Percentiles rank a stretch among this genome's conserved stretches.
These are phyloP conservation scores for Wickerhamomyces queroliae DNA, from an alignment of 805 yeast genomes.

Conservation along the genomic window DNA sequence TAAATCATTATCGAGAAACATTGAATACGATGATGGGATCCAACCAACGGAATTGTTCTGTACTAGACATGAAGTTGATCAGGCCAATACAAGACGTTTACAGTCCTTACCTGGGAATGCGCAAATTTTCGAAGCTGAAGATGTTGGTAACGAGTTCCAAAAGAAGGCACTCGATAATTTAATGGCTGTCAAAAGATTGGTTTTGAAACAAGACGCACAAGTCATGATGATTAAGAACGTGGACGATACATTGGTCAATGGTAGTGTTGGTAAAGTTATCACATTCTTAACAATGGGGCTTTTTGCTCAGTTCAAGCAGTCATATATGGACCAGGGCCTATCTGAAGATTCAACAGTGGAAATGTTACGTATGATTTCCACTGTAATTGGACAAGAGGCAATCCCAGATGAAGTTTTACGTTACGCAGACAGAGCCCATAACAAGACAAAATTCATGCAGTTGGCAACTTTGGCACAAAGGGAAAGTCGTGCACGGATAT, in stretches of 20 bases:
- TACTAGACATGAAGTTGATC: slow-evolving; percentile 78
- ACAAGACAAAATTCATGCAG: slow-evolving; percentile 12
- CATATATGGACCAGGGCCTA: slow-evolving; percentile 1
- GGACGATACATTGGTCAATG: slow-evolving; percentile 78
- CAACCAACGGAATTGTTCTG: slow-evolving; percentile 88
- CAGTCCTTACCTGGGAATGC: slow-evolving; percentile 40
- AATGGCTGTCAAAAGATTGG: slow-evolving; percentile 64
- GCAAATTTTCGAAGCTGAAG: slow-evolving; percentile 39
- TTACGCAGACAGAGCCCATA: slow-evolving; percentile 15
- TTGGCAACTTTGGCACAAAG: slow-evolving; percentile 14
- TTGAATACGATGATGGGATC: slow-evolving; percentile 64
- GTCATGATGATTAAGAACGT: slow-evolving; percentile 89
- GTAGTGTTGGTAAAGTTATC: slow-evolving; percentile 75
- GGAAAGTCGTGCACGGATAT: slow-evolving; percentile 6
- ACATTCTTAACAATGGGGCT: slow-evolving; percentile 28
- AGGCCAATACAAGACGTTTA: slow-evolving; percentile 57
- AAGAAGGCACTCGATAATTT: slow-evolving; percentile 42
- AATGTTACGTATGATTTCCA: slow-evolving; percentile 28
- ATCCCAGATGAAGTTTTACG: slow-evolving; percentile 23
- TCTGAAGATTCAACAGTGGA: slow-evolving; percentile 20
- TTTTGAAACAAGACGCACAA: slow-evolving; percentile 80
- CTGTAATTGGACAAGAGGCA: slow-evolving; percentile 20
- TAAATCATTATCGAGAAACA: slow-evolving; percentile 46
- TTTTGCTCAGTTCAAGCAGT: slow-evolving; percentile 17
- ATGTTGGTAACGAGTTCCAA: slow-evolving; percentile 25